These are phyloP conservation scores for Strigomonas culicis DNA, from an alignment of 208 protist genomes.

Conservation along the genomic window DNA sequence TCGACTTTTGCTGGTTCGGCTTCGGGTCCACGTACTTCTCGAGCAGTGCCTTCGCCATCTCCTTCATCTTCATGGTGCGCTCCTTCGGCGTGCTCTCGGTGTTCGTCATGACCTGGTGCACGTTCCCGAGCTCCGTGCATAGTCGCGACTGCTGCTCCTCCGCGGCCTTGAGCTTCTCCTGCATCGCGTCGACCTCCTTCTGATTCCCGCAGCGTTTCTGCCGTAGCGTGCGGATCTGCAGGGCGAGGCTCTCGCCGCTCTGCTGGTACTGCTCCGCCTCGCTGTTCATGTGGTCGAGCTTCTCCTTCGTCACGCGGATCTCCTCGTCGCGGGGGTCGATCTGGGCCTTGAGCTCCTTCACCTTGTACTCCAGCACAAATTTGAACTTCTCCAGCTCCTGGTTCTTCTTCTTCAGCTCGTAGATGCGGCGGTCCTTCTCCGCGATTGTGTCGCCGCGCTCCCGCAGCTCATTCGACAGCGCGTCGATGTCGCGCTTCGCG, in stretches of 20 bases:
- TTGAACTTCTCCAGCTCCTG: conserved; percentile 99
- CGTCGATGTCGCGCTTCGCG: conserved; percentile 93
- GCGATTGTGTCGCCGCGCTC: conserved; percentile 95
- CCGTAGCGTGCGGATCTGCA: conserved; percentile 90
- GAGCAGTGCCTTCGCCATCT: conserved; percentile 90
- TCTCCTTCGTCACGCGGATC: conserved; percentile 90
- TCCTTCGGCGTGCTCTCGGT: conserved; percentile 4
- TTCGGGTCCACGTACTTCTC: conserved; percentile 79
- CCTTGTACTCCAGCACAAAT: conserved; percentile 99
- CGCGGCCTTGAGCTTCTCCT: conserved; percentile 53
- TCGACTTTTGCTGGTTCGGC: conserved; percentile 27
- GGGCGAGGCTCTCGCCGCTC: conserved; percentile 90
- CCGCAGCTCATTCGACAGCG: conserved; percentile 88
- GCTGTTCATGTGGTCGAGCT: conserved; percentile 94
- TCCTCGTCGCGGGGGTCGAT: conserved; percentile 97
- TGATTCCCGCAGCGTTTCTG: conserved; percentile 94
- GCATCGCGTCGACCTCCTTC: conserved; percentile 86
- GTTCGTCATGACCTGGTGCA: conserved; percentile 32
- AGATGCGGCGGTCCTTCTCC: conserved; percentile 97
- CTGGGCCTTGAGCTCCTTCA: conserved; percentile 97
- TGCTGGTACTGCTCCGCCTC: conserved; percentile 93
- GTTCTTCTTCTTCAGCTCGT: conserved; percentile 98
- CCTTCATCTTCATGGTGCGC: conserved; percentile 84
- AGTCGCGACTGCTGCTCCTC: conserved; percentile 87
- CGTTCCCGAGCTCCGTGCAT: conserved; percentile 84